These are phyloP conservation scores for Talaromyces islandicus DNA, from an alignment of 2,329 filamentous ascomycete genomes.

Conservation along the genomic window DNA sequence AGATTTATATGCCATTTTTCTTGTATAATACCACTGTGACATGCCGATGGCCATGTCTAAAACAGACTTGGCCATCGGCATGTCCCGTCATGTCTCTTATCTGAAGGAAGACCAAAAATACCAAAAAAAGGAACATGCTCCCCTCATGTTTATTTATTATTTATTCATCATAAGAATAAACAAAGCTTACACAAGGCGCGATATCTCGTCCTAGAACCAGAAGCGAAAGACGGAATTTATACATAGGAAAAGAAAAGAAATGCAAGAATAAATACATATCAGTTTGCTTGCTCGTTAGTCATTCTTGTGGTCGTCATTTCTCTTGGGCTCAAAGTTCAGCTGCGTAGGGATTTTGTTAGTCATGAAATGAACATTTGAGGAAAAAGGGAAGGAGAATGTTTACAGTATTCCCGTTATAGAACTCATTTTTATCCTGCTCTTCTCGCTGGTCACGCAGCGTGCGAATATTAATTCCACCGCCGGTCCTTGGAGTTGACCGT, in stretches of 20 bases:
- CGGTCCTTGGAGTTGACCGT: not conserved
- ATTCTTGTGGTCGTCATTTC: conserved; percentile 51
- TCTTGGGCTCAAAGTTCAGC: conserved; percentile 64
- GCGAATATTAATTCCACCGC: conserved; percentile 36
- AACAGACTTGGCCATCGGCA: not conserved
- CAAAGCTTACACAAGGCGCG: not conserved
- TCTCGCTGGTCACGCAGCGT: conserved; percentile 52
- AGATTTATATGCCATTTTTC: not conserved
- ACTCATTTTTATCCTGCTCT: conserved; percentile 56
- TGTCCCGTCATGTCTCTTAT: not conserved
- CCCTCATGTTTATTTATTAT: conserved; percentile 6
- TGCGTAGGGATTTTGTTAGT: conserved; percentile 23
- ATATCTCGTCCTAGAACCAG: not conserved
- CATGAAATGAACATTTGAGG: not conserved
- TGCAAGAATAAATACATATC: not conserved
- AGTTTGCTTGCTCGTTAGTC: conserved; percentile 13
- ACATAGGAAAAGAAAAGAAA: not conserved
- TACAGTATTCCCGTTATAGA: conserved; percentile 91
- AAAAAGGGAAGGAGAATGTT: conserved; percentile 19
- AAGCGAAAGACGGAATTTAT: not conserved
- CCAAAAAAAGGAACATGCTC: conserved; percentile 8
- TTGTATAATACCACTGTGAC: conserved; percentile 8
- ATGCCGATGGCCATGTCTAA: not conserved
- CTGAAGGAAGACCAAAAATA: conserved; percentile 5
- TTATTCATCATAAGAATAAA: not conserved